Evolutionary conservation across 2,329 filamentous ascomycete species (phyloP).

Genomic region (Neoarthrinium moseri): DNA sequence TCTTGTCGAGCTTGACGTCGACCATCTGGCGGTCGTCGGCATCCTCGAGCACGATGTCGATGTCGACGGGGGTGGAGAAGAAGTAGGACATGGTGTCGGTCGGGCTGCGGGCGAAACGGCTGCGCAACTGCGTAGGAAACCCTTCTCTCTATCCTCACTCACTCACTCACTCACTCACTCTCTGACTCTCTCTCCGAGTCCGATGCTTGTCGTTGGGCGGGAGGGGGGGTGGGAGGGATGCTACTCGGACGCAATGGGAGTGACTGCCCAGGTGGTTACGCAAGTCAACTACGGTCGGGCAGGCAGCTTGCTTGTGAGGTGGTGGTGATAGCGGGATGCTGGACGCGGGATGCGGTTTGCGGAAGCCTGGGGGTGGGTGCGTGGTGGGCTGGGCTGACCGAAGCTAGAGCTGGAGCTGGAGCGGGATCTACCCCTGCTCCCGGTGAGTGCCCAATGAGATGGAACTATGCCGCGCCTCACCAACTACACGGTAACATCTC

Average conservation of each 20-base stretch:
- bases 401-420: not conserved
- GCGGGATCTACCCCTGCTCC: no score
- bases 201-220: no score
- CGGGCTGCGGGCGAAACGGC: no score
- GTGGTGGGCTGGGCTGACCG: not conserved
- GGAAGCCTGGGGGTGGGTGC: conserved; percentile 3
- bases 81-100: conserved; percentile 89
- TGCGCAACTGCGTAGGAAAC: conserved; percentile 30
- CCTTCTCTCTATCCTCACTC: conserved; percentile 20
- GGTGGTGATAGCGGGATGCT: conserved; percentile 1
- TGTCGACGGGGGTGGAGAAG: conserved; percentile 97
- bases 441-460: conserved; percentile 1
- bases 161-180: no score
- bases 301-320: not conserved
- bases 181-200: no score
- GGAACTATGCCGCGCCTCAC: no score
- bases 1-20: conserved; percentile 98
- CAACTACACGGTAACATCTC: no score
- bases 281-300: no score
- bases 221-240: no score
- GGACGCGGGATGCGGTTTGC: not conserved
- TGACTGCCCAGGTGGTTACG: no score
- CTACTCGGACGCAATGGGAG: no score
- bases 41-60: conserved; percentile 96
- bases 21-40: conserved; percentile 92